Conservation (phyloP, 2,329 filamentous ascomycete genomes). For the Allantophomopsis lycopodina region DNA sequence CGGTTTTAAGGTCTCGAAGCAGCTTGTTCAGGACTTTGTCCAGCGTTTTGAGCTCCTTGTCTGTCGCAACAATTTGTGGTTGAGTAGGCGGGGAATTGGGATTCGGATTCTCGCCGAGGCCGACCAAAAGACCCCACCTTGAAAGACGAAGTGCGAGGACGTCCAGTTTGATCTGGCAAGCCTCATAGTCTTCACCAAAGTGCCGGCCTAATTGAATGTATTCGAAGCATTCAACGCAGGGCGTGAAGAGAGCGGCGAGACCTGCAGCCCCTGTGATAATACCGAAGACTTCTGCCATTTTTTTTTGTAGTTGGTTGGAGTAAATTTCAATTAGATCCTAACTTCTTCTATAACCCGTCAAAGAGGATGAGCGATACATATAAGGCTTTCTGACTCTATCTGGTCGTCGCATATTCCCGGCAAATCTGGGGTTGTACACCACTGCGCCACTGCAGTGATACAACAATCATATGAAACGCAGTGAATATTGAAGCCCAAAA, state of each 20-base stretch:
- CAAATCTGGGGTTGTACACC: too few relatives aligned
- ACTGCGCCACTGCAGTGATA: too few relatives aligned
- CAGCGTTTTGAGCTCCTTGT: neutral
- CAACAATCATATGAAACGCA: too few relatives aligned
- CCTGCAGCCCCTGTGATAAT: slow-evolving; percentile 18
- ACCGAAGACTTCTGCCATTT: slow-evolving; percentile 5
- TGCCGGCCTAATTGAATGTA: slow-evolving; percentile 23
- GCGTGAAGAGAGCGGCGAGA: slow-evolving; percentile 21
- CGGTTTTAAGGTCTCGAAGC: neutral
- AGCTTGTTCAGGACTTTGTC: neutral
- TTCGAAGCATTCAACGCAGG: slow-evolving; percentile 24
- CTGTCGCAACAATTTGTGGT: neutral
- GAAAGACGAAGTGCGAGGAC: slow-evolving; percentile 17
- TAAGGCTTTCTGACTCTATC: too few relatives aligned
- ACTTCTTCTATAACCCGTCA: too few relatives aligned
- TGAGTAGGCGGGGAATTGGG: neutral
- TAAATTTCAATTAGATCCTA: too few relatives aligned
- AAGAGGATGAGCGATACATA: too few relatives aligned
- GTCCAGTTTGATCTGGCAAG: slow-evolving; percentile 19
- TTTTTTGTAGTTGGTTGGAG: neutral
- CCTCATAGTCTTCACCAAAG: slow-evolving; percentile 21
- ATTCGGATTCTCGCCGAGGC: slow-evolving; percentile 14
- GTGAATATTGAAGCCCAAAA: too few relatives aligned
- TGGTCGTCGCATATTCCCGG: too few relatives aligned
- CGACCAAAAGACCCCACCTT: slow-evolving; percentile 20